These are phyloP conservation scores for Epichloe scottii DNA, from an alignment of 2,329 filamentous ascomycete genomes.

Conservation along the genomic window DNA sequence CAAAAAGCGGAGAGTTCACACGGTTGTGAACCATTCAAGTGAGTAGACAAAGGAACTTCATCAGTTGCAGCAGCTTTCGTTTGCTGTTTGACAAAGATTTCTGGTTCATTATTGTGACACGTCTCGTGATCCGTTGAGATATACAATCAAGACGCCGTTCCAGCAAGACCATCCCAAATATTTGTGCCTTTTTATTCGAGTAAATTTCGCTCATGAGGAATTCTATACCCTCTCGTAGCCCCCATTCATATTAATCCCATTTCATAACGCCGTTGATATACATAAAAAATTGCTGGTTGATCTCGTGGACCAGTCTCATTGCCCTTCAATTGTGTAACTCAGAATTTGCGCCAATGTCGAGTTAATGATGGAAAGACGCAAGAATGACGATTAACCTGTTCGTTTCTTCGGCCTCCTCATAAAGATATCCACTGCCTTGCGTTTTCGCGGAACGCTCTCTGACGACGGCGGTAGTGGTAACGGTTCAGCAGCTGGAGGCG, in stretches of 20 bases:
- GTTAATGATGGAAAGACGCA: neutral
- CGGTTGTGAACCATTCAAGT: neutral
- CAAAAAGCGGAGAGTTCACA: neutral
- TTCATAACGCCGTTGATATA: neutral
- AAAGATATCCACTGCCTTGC: constrained; percentile 36
- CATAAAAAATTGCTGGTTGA: neutral
- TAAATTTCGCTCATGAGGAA: neutral
- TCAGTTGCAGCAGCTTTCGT: neutral
- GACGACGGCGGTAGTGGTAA: neutral
- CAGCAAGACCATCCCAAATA: neutral
- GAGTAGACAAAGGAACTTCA: neutral
- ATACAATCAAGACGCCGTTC: neutral
- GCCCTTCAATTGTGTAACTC: neutral
- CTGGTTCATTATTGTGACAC: neutral
- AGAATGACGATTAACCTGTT: neutral
- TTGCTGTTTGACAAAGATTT: too few relatives aligned
- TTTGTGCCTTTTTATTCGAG: neutral
- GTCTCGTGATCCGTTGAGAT: neutral
- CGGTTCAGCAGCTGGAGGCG: neutral
- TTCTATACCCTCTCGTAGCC: neutral
- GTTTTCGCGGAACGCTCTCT: constrained; percentile 21
- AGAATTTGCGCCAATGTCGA: neutral
- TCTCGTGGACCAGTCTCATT: neutral
- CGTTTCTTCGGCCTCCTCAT: constrained; percentile 34
- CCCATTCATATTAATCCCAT: neutral